A percentile compares a stretch with the other conserved stretches of the same genome.
Evolutionary conservation across 495 filamentous ascomycete genomes (phyloP).

Genomic region (Penicillium crystallinum): DNA sequence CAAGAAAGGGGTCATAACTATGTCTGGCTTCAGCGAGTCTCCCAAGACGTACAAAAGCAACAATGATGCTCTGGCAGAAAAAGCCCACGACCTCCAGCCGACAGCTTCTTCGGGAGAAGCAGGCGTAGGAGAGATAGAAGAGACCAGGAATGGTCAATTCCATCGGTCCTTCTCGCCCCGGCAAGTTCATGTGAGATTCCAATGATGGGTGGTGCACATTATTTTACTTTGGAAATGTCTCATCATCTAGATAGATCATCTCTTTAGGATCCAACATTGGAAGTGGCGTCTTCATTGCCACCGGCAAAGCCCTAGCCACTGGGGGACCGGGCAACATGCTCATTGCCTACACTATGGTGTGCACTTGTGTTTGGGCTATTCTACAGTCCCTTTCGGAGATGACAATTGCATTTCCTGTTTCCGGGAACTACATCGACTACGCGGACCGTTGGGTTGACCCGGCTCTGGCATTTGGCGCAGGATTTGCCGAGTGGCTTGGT

Average conservation of each 20-base stretch:
- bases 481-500: constrained; percentile 26
- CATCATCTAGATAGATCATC: constrained; percentile 20
- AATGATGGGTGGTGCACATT: background rate
- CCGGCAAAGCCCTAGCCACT: constrained; percentile 19
- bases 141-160: constrained; percentile 8
- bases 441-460: constrained; percentile 31
- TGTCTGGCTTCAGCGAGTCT: background rate
- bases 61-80: background rate
- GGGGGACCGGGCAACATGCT: constrained; percentile 26
- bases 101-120: background rate
- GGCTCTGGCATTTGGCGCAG: constrained; percentile 27
- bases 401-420: constrained; percentile 29
- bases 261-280: constrained; percentile 26
- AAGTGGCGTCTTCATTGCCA: constrained; percentile 27
- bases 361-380: constrained; percentile 24
- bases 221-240: background rate
- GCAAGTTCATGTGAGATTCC: constrained; percentile 21
- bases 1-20: background rate
- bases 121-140: background rate
- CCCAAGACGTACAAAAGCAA: background rate
- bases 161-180: constrained; percentile 24
- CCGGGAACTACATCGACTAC: constrained; percentile 30
- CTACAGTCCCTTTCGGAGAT: constrained; percentile 28
- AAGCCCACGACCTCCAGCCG: background rate
- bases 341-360: constrained; percentile 23